These are phyloP conservation scores for Pseudocercospora macadamiae DNA, from an alignment of 2,329 filamentous ascomycete species.

Conservation along the genomic window DNA sequence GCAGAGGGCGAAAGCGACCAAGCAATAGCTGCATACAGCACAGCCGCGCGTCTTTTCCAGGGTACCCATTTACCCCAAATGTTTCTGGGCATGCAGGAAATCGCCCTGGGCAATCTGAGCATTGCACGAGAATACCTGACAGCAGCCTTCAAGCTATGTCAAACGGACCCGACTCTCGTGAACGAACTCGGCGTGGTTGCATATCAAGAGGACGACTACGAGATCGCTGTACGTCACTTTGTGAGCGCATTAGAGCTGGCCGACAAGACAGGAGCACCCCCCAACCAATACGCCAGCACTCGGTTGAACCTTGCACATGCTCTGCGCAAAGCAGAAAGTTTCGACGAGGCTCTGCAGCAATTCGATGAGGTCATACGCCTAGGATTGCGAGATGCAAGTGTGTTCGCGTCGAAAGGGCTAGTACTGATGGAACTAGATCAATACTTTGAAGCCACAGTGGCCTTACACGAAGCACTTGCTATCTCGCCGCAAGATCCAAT, in stretches of 20 bases:
- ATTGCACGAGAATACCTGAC: conserved; percentile 93
- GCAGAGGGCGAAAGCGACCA: conserved; percentile 98
- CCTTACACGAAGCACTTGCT: conserved; percentile 82
- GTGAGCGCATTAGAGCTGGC: conserved; percentile 75
- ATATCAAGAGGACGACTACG: conserved; percentile 82
- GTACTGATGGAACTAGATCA: conserved; percentile 77
- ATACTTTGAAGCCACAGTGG: conserved; percentile 75
- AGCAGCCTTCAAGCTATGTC: conserved; percentile 80
- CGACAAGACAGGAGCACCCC: conserved; percentile 72
- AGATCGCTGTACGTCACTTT: conserved; percentile 78
- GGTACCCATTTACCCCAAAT: conserved; percentile 94
- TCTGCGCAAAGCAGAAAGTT: conserved; percentile 70
- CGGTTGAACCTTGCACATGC: conserved; percentile 90
- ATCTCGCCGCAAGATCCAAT: conserved; percentile 79
- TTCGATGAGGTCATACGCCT: conserved; percentile 87
- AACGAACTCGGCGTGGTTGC: conserved; percentile 97
- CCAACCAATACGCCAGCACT: conserved; percentile 79
- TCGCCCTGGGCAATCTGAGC: conserved; percentile 91
- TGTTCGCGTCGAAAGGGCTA: conserved; percentile 82
- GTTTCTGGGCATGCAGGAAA: conserved; percentile 97
- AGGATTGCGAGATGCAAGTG: conserved; percentile 72
- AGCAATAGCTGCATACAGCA: conserved; percentile 96
- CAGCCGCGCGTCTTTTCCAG: conserved; percentile 91
- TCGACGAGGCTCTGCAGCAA: conserved; percentile 72
- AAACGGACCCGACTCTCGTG: conserved; percentile 82